These are phyloP conservation scores for Dryas octopetala DNA, from an alignment of 306 rosid genomes.

Conservation along the genomic window DNA sequence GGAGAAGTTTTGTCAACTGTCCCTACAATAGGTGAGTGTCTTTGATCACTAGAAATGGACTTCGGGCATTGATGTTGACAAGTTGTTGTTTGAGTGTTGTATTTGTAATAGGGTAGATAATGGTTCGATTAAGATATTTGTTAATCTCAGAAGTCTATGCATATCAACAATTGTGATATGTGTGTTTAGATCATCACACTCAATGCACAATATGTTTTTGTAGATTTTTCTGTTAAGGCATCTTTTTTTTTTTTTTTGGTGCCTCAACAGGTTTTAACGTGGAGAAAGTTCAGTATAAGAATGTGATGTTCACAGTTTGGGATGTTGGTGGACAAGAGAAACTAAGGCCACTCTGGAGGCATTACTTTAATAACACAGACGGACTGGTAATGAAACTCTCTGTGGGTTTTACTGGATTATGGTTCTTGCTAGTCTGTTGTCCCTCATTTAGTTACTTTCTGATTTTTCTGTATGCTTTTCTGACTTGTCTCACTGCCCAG, in stretches of 20 bases:
- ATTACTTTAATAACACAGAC: conserved; percentile 88
- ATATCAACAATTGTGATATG: not conserved
- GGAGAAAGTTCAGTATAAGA: conserved; percentile 97
- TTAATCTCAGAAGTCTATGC: not conserved
- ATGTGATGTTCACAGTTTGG: conserved; percentile 96
- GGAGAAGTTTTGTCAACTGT: conserved; percentile 92
- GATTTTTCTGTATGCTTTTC: not conserved
- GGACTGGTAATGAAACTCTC: conserved; percentile 61
- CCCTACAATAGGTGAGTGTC: conserved; percentile 78
- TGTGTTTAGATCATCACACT: not conserved
- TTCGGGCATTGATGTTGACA: not conserved
- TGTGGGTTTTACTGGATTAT: conserved; percentile 3
- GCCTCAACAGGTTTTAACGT: conserved; percentile 78
- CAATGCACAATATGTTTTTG: not conserved
- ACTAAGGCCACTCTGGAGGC: conserved; percentile 97
- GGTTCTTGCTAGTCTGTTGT: not conserved
- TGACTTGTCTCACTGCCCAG: not conserved
- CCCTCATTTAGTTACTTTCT: not conserved
- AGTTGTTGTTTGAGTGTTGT: not conserved
- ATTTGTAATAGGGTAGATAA: not conserved
- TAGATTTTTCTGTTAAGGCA: not conserved
- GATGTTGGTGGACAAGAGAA: conserved; percentile 98
- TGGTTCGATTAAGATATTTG: not conserved
- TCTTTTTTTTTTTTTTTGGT: not conserved
- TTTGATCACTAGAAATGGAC: not conserved